phyloP scores from a whole-genome alignment of 1,284 basidiomycete genomes.

The Boletus smithii region DNA sequence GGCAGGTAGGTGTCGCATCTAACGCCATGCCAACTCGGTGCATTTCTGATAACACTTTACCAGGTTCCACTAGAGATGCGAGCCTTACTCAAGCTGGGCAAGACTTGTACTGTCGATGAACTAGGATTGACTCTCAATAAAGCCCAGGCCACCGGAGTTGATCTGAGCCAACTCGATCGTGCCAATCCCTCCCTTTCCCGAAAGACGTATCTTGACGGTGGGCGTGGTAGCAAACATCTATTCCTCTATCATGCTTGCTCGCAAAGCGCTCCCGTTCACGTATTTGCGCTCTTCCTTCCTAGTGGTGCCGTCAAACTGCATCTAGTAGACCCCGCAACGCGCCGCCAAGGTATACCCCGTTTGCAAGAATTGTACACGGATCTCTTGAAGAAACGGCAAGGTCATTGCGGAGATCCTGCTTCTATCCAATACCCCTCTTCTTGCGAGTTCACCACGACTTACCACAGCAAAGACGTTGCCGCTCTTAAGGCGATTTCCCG shows the following conservation, averaged over 20 bases:
- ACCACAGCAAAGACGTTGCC: conserved; percentile 76
- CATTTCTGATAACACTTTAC: conserved; percentile 6
- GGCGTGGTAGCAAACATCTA: conserved; percentile 74
- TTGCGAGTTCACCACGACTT: conserved; percentile 72
- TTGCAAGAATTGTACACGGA: conserved; percentile 73
- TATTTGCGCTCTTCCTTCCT: conserved; percentile 88
- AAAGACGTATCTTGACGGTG: conserved; percentile 75
- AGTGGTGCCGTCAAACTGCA: conserved; percentile 75
- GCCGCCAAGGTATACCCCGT: conserved; percentile 78
- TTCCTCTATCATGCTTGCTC: conserved; percentile 91
- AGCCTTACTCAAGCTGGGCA: conserved; percentile 82
- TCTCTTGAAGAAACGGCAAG: conserved; percentile 46
- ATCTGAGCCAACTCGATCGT: conserved; percentile 80
- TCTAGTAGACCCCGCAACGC: conserved; percentile 85
- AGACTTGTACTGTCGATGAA: conserved; percentile 73
- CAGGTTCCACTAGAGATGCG: conserved; percentile 86
- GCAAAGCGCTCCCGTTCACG: conserved; percentile 73
- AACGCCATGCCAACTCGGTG: not conserved
- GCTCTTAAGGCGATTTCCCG: conserved; percentile 89
- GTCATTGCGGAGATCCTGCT: conserved; percentile 39
- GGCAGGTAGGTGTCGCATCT: conserved; percentile 56
- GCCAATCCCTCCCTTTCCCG: conserved; percentile 57
- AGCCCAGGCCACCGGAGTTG: conserved; percentile 82
- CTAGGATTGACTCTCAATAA: conserved; percentile 74
- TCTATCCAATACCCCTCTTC: conserved; percentile 68